Base-by-base conservation (phyloP, 208 protist species). In the Wallacemonas rigidus region DNA sequence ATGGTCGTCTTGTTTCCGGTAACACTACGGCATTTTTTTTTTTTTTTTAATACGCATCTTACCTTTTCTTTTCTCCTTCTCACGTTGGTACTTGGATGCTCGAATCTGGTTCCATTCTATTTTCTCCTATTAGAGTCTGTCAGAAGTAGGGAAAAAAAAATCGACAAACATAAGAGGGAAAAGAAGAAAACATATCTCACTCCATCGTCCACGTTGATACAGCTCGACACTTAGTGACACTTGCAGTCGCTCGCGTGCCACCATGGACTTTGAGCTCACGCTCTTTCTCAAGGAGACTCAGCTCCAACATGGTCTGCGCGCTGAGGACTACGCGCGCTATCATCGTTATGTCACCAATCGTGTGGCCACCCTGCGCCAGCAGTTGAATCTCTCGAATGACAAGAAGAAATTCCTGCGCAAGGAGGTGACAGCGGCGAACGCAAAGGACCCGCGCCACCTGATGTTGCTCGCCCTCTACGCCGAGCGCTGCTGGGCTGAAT, bases 221-320 rank as follows among this genome's bases (percentile, higher is more conserved):
- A 26, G 26, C 26, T 26, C 26, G 26, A 26, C 26, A 26, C 26
- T 26, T 26, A 0, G 26, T 26, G 26, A 26, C 26, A 26, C 26
- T 0, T 26, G 26, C 26, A 26, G 26, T 26, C 26, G 26, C 26
- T 26, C 26, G 26, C 26, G 0, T 26, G 26, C 26, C 26, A 26
- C 41, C 38, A 80, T 92, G 56, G 83, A 91, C 36, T 90, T 95
- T 72, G 81, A 92, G 67, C 81, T 95, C 55, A 86, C 79, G 7
- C 68, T 84, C 12, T 90, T 92, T 61, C 61, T 96, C 39, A 93
- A 96, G 79, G 88, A 94, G 77, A 91, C 83, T 35, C 91, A 96
- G 73, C 79, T 96, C 54, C 91, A 96, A 82, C 88, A 96, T 70
- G 91, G 91, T 38, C 80, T 96, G 40, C 88, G 91, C 26, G 81